Evolutionary conservation across 164 flowering plant species (phyloP).

Genomic region (Hamamelis virginiana): DNA sequence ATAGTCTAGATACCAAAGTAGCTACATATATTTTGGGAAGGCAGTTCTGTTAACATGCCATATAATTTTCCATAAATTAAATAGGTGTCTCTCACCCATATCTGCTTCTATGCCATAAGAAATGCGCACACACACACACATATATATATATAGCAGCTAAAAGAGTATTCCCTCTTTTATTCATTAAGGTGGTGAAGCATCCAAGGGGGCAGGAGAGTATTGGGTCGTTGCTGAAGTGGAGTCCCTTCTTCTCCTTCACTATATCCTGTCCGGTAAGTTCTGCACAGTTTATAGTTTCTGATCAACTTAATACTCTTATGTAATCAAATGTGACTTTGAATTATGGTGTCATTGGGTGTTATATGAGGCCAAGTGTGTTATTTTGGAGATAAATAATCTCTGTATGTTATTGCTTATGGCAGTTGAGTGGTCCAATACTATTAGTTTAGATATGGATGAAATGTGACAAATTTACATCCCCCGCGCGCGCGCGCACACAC

Average conservation of each 20-base stretch:
- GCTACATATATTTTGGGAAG: too few relatives aligned
- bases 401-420: not conserved
- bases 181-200: slow-evolving; percentile 25
- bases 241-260: slow-evolving; percentile 15
- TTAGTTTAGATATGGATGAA: not conserved
- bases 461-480: too few relatives aligned
- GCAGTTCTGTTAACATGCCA: too few relatives aligned
- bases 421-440: not conserved
- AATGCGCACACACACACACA: too few relatives aligned
- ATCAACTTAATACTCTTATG: not conserved
- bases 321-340: not conserved
- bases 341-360: not conserved
- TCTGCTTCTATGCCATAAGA: too few relatives aligned
- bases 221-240: slow-evolving; percentile 3
- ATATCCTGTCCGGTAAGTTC: slow-evolving; percentile 9
- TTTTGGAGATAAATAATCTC: not conserved
- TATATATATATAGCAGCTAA: too few relatives aligned
- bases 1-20: not conserved
- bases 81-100: too few relatives aligned
- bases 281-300: slow-evolving; percentile 15
- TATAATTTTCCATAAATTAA: too few relatives aligned
- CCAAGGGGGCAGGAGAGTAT: slow-evolving; percentile 31
- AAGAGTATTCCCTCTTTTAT: not conserved
- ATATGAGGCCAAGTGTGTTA: too few relatives aligned
- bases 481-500: too few relatives aligned